Conservation (phyloP, 192 early-diverging fungal genomes). For the Coemansia sp. region DNA sequence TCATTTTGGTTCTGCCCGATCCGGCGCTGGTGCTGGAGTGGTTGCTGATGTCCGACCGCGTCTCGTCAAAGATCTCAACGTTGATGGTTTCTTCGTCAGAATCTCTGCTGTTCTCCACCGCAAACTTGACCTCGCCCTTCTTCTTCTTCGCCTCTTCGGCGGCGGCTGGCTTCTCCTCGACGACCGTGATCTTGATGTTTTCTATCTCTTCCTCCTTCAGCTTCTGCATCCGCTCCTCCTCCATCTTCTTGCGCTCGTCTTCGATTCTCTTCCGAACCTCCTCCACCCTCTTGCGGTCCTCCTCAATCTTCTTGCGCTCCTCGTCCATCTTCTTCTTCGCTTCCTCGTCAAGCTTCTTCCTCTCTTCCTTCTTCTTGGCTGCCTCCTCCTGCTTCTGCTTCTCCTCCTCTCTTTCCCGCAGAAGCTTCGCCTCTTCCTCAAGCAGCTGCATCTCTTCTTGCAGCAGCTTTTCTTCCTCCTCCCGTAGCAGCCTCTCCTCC, state of each 20-base stretch:
- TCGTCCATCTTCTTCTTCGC: not conserved
- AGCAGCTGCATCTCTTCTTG: too few relatives aligned
- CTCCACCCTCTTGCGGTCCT: too few relatives aligned
- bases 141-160: conserved; percentile 7
- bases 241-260: not conserved
- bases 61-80: conserved; percentile 26
- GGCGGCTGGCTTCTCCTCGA: not conserved
- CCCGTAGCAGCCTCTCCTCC: too few relatives aligned
- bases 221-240: not conserved
- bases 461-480: too few relatives aligned
- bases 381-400: too few relatives aligned
- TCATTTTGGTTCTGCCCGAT: not conserved
- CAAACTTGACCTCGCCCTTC: conserved; percentile 15
- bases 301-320: not conserved
- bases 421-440: too few relatives aligned
- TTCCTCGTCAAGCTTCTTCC: not conserved
- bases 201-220: not conserved
- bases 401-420: too few relatives aligned
- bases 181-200: not conserved
- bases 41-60: not conserved
- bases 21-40: not conserved
- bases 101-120: conserved; percentile 5
- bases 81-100: conserved; percentile 21
- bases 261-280: not conserved
- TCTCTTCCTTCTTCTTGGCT: too few relatives aligned